These are phyloP conservation scores for Acacia concinna DNA, from an alignment of 331 rosid species.

Conservation along the genomic window DNA sequence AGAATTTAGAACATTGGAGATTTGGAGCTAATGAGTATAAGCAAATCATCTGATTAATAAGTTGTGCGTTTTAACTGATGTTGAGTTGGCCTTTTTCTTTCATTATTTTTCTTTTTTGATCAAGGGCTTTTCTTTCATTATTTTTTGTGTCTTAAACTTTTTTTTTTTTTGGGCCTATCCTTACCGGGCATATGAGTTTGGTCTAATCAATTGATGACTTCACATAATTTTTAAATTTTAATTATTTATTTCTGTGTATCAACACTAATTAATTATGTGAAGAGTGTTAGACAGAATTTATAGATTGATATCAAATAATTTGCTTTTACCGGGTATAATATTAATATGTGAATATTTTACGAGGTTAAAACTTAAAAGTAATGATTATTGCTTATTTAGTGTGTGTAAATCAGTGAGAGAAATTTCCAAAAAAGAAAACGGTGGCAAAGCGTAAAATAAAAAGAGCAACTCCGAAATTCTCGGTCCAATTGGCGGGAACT, in stretches of 20 bases:
- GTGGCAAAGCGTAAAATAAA: neutral
- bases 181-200: neutral
- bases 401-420: too few species aligned
- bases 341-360: neutral
- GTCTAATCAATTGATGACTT: neutral
- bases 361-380: too few species aligned
- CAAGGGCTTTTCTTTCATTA: too few species aligned
- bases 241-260: neutral
- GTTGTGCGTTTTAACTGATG: too few species aligned
- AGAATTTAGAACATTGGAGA: too few species aligned
- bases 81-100: neutral
- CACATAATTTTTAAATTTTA: neutral
- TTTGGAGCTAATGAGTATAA: too few species aligned
- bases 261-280: neutral
- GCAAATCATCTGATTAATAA: too few species aligned
- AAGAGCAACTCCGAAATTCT: slow-evolving; percentile 38
- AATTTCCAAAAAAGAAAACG: slow-evolving; percentile 1
- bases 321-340: neutral
- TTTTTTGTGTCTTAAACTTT: too few species aligned
- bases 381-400: too few species aligned
- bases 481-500: slow-evolving; percentile 60
- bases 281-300: neutral
- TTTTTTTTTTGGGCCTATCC: neutral
- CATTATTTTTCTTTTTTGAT: neutral
- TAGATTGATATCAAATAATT: neutral